A percentile compares a stretch with the other conserved stretches of the same genome.
Evolutionary conservation across 352 stramenopile species (phyloP).

Genomic region (Thalassiosira livingstoniorum): DNA sequence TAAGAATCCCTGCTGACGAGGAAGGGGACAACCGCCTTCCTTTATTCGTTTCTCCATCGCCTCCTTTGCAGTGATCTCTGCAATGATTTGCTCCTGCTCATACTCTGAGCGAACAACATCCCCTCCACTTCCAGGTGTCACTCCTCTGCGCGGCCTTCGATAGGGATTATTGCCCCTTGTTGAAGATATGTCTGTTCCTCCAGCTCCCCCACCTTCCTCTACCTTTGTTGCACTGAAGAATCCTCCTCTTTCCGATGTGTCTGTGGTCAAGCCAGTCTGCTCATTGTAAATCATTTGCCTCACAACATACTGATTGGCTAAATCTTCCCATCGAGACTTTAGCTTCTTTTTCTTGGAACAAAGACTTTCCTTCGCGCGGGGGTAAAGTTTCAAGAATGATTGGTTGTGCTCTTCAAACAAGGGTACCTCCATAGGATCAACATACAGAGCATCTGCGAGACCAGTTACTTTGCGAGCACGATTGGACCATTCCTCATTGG

Average conservation of each 20-base stretch:
- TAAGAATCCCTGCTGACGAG: slow-evolving; percentile 66
- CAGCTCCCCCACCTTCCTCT: slow-evolving; percentile 17
- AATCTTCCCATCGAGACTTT: slow-evolving; percentile 60
- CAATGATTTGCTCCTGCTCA: slow-evolving; percentile 87
- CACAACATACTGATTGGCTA: slow-evolving; percentile 81
- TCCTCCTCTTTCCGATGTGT: slow-evolving; percentile 51
- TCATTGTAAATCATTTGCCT: slow-evolving; percentile 70
- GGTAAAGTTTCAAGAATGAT: slow-evolving; percentile 61
- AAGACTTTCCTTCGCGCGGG: slow-evolving; percentile 76
- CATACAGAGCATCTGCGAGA: slow-evolving; percentile 76
- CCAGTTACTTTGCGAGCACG: slow-evolving; percentile 72
- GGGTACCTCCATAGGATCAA: slow-evolving; percentile 69
- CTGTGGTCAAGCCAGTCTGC: slow-evolving; percentile 45
- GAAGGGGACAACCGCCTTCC: slow-evolving; percentile 75
- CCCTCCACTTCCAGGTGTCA: slow-evolving; percentile 48
- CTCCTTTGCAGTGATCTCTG: slow-evolving; percentile 83
- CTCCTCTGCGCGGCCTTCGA: slow-evolving; percentile 70
- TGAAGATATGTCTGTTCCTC: too few species aligned
- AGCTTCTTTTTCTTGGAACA: slow-evolving; percentile 68
- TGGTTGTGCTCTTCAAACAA: slow-evolving; percentile 71
- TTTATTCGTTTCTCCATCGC: slow-evolving; percentile 85
- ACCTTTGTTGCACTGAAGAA: slow-evolving; percentile 43
- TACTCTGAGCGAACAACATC: slow-evolving; percentile 82
- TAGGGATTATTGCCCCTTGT: slow-evolving; percentile 81
- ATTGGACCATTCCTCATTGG: slow-evolving; percentile 73